A percentile compares a stretch with the other conserved stretches of the same genome.
Conservation (phyloP, 208 protist genomes). For the Crithidia bombi region DNA sequence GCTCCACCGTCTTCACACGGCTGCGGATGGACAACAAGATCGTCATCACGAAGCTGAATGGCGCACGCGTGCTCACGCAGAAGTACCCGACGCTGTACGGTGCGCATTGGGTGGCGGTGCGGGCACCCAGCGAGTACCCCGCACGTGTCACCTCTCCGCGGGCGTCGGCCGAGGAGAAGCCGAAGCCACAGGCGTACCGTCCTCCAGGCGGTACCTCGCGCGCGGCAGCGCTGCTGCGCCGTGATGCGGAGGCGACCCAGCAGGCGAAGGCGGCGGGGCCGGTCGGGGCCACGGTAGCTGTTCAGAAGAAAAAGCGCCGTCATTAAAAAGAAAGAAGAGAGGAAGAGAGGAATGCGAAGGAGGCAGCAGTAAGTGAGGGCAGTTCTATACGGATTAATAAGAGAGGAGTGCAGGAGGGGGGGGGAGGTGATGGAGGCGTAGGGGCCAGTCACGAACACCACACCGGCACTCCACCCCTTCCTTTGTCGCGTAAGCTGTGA, state of each 20-base stretch:
- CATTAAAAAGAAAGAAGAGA: slow-evolving; percentile 18
- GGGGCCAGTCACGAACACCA: too few relatives aligned
- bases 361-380: too few relatives aligned
- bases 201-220: slow-evolving; percentile 67
- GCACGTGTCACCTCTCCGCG: slow-evolving; percentile 52
- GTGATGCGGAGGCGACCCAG: slow-evolving; percentile 47
- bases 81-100: slow-evolving; percentile 82
- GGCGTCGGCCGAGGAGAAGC: slow-evolving; percentile 34
- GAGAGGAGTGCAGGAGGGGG: too few relatives aligned
- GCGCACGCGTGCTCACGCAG: slow-evolving; percentile 66
- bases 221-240: slow-evolving; percentile 63
- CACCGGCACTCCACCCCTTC: too few relatives aligned
- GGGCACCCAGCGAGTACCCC: slow-evolving; percentile 39
- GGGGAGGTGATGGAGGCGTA: neutral
- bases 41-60: slow-evolving; percentile 78
- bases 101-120: slow-evolving; percentile 75
- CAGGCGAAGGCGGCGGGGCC: slow-evolving; percentile 70
- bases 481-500: too few relatives aligned
- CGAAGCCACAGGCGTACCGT: slow-evolving; percentile 79
- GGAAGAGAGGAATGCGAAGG: neutral
- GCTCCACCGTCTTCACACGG: slow-evolving; percentile 80
- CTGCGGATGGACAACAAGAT: slow-evolving; percentile 89
- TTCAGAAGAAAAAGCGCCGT: slow-evolving; percentile 52
- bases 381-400: too few relatives aligned
- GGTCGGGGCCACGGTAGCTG: slow-evolving; percentile 60